These are phyloP conservation scores for Vicia faba DNA, from an alignment of 306 rosid genomes.

Conservation along the genomic window DNA sequence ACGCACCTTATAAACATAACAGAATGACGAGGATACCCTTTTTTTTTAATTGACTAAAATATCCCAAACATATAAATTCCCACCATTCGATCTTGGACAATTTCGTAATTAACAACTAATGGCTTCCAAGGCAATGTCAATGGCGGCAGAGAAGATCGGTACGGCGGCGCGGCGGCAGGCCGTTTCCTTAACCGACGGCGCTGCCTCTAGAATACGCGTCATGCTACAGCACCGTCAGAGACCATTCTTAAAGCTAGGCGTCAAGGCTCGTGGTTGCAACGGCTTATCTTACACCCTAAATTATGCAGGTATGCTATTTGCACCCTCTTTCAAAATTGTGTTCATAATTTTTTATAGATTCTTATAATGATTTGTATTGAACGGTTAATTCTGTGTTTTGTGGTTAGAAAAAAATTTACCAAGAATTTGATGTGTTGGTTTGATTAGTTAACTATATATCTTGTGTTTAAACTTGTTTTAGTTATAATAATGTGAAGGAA, in stretches of 20 bases:
- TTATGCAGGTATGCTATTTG: conserved; percentile 64
- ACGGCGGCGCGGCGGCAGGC: conserved; percentile 71
- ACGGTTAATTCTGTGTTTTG: too few species aligned
- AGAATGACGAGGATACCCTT: neutral
- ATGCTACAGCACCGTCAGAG: conserved; percentile 78
- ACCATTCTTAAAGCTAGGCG: conserved; percentile 75
- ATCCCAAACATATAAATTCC: neutral
- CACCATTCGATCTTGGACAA: neutral
- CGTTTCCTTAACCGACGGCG: conserved; percentile 65
- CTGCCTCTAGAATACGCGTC: conserved; percentile 67
- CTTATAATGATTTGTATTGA: too few species aligned
- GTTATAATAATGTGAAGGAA: too few species aligned
- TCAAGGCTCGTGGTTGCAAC: conserved; percentile 96
- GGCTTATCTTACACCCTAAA: conserved; percentile 88
- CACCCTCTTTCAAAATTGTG: neutral
- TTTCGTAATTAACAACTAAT: conserved; percentile 36
- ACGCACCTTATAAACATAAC: neutral
- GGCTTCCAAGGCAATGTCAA: conserved; percentile 57
- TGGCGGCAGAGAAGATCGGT: conserved; percentile 48
- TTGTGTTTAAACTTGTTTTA: too few species aligned
- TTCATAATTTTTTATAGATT: neutral
- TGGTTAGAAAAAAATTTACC: too few species aligned
- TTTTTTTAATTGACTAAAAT: neutral
- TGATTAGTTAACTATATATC: too few species aligned
- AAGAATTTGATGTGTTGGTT: neutral